Conservation (phyloP, 1,284 basidiomycete genomes). For the Porogramme epimiltina region DNA sequence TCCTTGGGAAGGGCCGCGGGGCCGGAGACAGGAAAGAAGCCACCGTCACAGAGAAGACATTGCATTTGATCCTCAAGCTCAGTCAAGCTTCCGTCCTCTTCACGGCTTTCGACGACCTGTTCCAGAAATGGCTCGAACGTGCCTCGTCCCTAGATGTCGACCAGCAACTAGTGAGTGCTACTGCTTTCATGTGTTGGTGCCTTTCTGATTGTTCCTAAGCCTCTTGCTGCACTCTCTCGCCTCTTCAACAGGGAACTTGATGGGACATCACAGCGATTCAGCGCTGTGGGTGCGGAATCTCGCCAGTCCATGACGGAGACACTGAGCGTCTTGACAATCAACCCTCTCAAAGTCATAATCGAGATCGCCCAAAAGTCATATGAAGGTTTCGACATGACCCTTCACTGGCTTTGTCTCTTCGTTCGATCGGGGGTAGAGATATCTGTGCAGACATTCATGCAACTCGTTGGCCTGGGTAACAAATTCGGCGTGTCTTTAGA, state of each 20-base stretch:
- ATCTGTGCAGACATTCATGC: slow-evolving; percentile 50
- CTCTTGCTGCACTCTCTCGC: slow-evolving; percentile 55
- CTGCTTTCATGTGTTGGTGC: not conserved
- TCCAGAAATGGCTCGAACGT: slow-evolving; percentile 65
- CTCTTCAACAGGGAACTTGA: slow-evolving; percentile 60
- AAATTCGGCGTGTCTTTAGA: slow-evolving; percentile 42
- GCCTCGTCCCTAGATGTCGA: slow-evolving; percentile 37
- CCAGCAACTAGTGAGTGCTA: slow-evolving; percentile 37
- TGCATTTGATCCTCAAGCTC: slow-evolving; percentile 57
- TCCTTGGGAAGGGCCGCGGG: slow-evolving; percentile 22
- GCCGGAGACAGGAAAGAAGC: slow-evolving; percentile 12
- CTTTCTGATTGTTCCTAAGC: slow-evolving; percentile 33
- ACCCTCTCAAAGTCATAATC: slow-evolving; percentile 60
- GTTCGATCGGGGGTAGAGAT: slow-evolving; percentile 71
- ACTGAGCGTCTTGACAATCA: slow-evolving; percentile 35
- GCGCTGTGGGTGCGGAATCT: slow-evolving; percentile 34
- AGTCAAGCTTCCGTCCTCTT: slow-evolving; percentile 58
- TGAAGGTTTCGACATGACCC: slow-evolving; percentile 49
- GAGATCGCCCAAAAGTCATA: slow-evolving; percentile 44
- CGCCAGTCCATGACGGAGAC: slow-evolving; percentile 31
- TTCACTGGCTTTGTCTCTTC: slow-evolving; percentile 69
- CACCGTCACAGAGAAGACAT: slow-evolving; percentile 37
- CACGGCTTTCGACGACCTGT: slow-evolving; percentile 61
- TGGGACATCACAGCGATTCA: slow-evolving; percentile 36
- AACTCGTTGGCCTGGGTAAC: slow-evolving; percentile 45